Conservation (phyloP, 768 basidiomycete species). For the Floccularia luteovirens region DNA sequence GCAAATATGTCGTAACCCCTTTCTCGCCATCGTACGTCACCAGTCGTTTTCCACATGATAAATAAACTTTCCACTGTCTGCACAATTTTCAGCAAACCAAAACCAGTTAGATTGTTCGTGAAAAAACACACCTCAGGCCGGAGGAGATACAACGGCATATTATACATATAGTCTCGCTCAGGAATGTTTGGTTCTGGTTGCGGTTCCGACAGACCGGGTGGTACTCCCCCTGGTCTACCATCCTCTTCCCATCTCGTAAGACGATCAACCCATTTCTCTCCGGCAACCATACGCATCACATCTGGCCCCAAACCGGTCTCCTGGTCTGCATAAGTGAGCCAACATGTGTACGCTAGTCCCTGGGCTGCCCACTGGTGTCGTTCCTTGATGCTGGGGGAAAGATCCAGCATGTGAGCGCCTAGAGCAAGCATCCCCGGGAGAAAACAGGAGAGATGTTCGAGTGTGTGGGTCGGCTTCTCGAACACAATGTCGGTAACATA, state of each 20-base stretch:
- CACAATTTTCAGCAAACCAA: constrained; percentile 1
- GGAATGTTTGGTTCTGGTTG: constrained; percentile 9
- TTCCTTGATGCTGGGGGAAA: constrained; percentile 26
- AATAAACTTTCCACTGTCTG: constrained; percentile 49
- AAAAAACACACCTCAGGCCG: constrained; percentile 38
- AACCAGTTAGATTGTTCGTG: neutral
- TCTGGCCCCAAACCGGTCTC: constrained; percentile 61
- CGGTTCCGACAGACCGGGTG: constrained; percentile 14
- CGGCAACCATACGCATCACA: constrained; percentile 27
- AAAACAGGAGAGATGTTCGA: constrained; percentile 62
- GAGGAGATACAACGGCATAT: constrained; percentile 27
- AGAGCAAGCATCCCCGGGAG: constrained; percentile 56
- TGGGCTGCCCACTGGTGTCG: constrained; percentile 54
- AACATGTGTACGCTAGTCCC: constrained; percentile 56
- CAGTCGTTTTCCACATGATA: constrained; percentile 45
- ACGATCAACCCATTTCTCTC: constrained; percentile 26
- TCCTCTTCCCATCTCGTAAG: constrained; percentile 34
- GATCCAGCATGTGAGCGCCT: constrained; percentile 36
- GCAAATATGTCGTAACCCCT: constrained; percentile 45
- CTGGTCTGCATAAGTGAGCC: constrained; percentile 56
- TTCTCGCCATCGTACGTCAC: constrained; percentile 42
- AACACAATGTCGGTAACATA: constrained; percentile 42
- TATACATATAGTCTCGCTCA: constrained; percentile 30
- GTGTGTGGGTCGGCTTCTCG: constrained; percentile 29
- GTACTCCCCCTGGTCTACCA: constrained; percentile 18